A percentile compares a stretch with the other conserved stretches of the same genome.
phyloP scores from a whole-genome alignment of 2,329 filamentous ascomycete species.

The Chaetomiaceae sp. region DNA sequence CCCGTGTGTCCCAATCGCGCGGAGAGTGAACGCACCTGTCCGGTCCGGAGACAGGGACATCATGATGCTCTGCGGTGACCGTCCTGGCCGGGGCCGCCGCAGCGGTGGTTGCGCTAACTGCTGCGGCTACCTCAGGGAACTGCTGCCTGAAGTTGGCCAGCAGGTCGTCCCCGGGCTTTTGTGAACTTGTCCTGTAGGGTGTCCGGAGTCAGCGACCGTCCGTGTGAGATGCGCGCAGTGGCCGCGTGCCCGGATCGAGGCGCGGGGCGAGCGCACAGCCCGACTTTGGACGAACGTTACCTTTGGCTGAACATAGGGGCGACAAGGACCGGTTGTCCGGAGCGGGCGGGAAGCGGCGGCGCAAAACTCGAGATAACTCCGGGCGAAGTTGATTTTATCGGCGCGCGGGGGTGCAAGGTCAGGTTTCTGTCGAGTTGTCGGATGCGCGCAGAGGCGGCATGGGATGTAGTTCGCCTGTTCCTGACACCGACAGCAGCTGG shows the following conservation, averaged over 20 bases:
- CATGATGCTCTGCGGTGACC: conserved; percentile 29
- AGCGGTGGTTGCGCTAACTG: conserved; percentile 40
- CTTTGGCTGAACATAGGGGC: conserved; percentile 22
- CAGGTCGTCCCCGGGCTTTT: conserved; percentile 81
- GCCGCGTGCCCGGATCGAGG: no score
- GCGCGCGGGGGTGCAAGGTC: not conserved
- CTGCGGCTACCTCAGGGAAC: conserved; percentile 66
- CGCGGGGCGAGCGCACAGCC: no score
- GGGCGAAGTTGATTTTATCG: not conserved
- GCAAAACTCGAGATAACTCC: not conserved
- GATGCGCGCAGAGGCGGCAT: no score
- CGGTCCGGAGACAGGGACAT: conserved; percentile 25
- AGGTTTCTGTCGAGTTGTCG: not conserved
- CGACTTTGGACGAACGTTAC: no score
- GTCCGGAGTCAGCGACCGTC: not conserved
- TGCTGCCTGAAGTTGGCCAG: conserved; percentile 77
- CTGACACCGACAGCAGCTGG: no score
- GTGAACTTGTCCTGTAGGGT: conserved; percentile 59
- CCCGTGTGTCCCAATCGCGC: no score
- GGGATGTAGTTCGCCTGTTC: no score
- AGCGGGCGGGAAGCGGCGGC: not conserved
- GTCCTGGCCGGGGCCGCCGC: conserved; percentile 37
- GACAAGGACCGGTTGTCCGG: conserved; percentile 2
- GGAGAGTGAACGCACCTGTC: conserved; percentile 28
- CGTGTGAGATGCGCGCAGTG: no score